Conservation (phyloP, 2,329 filamentous ascomycete genomes). For the Nannizziopsis barbatae region DNA sequence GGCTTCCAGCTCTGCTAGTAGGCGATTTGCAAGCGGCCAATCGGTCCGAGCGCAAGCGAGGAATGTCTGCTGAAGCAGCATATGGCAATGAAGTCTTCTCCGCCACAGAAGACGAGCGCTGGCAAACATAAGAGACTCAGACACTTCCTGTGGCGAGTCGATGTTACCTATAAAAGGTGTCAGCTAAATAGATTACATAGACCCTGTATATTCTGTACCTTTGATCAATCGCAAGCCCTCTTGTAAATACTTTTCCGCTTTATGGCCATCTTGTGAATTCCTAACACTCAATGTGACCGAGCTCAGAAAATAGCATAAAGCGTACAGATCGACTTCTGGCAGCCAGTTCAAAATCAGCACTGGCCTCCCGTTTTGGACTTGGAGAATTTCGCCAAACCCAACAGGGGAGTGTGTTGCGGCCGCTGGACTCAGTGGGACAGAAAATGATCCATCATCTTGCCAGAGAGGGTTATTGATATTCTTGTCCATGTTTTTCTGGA, state of each 20-base stretch:
- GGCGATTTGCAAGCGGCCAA: slow-evolving; percentile 53
- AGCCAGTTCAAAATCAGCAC: slow-evolving; percentile 50
- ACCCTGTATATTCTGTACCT: slow-evolving; percentile 24
- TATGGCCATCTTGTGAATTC: slow-evolving; percentile 44
- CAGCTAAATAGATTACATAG: neutral
- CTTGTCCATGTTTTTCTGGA: slow-evolving; percentile 46
- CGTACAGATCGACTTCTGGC: slow-evolving; percentile 48
- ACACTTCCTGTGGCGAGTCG: slow-evolving; percentile 31
- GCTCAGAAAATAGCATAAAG: slow-evolving; percentile 48
- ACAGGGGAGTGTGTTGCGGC: slow-evolving; percentile 29
- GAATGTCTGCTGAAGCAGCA: slow-evolving; percentile 60
- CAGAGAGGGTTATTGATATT: slow-evolving; percentile 36
- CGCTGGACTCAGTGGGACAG: slow-evolving; percentile 33
- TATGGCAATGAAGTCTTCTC: slow-evolving; percentile 53
- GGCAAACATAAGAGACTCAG: slow-evolving; percentile 48
- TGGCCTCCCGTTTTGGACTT: slow-evolving; percentile 34
- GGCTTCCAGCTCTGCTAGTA: slow-evolving; percentile 44
- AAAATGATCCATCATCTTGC: slow-evolving; percentile 39
- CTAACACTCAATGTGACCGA: slow-evolving; percentile 46
- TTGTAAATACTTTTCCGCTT: slow-evolving; percentile 46
- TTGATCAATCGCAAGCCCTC: slow-evolving; percentile 46
- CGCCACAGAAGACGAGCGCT: slow-evolving; percentile 54
- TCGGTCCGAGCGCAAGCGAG: slow-evolving; percentile 59
- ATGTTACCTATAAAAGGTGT: slow-evolving; percentile 24
- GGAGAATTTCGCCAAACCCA: slow-evolving; percentile 34